Evolutionary conservation across 1,139 yeast species (phyloP).

Genomic region (Nakaseomyces nivariensis): DNA sequence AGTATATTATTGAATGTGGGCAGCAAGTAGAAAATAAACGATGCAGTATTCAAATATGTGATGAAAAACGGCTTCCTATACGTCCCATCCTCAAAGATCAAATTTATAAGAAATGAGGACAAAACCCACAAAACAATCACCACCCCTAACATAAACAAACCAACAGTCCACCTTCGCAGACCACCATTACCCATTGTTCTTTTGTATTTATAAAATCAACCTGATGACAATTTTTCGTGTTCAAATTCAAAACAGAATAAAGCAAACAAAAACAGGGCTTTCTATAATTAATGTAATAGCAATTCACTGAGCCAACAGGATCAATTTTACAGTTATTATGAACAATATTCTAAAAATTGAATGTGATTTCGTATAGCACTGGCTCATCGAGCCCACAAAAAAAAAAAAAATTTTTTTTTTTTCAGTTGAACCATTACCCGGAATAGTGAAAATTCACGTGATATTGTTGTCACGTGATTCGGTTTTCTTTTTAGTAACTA

Average conservation of each 20-base stretch:
- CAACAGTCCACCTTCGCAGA: constrained; percentile 32
- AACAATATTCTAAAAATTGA: no score
- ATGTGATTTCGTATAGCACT: no score
- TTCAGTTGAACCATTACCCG: neutral
- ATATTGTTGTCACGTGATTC: neutral
- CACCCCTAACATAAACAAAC: constrained; percentile 57
- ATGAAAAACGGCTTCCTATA: constrained; percentile 90
- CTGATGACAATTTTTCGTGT: no score
- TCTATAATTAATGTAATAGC: no score
- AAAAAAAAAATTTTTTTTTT: no score
- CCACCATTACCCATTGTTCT: neutral
- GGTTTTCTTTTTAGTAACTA: no score
- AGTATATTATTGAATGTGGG: constrained; percentile 41
- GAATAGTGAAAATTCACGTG: neutral
- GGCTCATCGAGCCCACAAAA: no score
- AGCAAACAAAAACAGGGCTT: no score
- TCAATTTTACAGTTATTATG: no score
- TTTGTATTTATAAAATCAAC: neutral
- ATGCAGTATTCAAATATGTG: constrained; percentile 82
- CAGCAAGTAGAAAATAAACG: constrained; percentile 66
- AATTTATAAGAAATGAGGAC: constrained; percentile 72
- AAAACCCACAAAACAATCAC: constrained; percentile 85
- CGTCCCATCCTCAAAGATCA: constrained; percentile 53
- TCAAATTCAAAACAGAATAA: neutral
- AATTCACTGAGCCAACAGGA: no score